Base-by-base conservation (phyloP, 2,329 filamentous ascomycete species). In the Chrysosporium queenslandicum region DNA sequence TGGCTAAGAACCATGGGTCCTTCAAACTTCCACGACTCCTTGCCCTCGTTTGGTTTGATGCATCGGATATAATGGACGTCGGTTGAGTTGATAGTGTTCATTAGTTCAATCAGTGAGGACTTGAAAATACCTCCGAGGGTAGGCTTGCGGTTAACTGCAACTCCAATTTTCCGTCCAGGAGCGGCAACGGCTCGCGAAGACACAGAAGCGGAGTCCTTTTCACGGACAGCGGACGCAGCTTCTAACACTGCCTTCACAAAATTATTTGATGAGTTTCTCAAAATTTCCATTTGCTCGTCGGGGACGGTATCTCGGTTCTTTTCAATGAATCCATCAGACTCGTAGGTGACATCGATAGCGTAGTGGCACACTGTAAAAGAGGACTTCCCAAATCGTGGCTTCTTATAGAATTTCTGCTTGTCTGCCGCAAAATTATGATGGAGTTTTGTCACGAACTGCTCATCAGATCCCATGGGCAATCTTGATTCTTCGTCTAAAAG, bases 241-340 rank as follows among this genome's bases (percentile, higher is more conserved):
- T 90, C 86, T 40, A 98, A 72, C 5, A 98, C 88, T 53, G 88
- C 80, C 41, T 79, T 81, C 52, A 98, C 76, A 75, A 98, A 98
- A 46, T 75, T 73, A 70, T 96, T 98, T 29, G 80, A 84, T 0
- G 89, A 94, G 48, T 83, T 82, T 60, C 82, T 85, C 58, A 98
- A 78, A 34, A 98, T 85, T 54, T 92, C 89, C 83, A 98, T 87
- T 66, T 97, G 92, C 73, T 98, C 92, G 65, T 98, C 92, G 4
- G 92, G 92, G 43, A 98, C 92, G 18, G 94, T 98, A 69, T 98
- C 92, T 68, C 92, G 83, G 71, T 98, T 98, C 79, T 98, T 98
- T 70, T 98, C 94, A 63, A 98, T 96, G 72, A 98, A 98, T 43
- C 92, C 92, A 62, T 98, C 92, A 1, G 91, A 97, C 70, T 98